Evolutionary conservation across 768 basidiomycete genomes (phyloP).

Genomic region (Mycena polygramma): DNA sequence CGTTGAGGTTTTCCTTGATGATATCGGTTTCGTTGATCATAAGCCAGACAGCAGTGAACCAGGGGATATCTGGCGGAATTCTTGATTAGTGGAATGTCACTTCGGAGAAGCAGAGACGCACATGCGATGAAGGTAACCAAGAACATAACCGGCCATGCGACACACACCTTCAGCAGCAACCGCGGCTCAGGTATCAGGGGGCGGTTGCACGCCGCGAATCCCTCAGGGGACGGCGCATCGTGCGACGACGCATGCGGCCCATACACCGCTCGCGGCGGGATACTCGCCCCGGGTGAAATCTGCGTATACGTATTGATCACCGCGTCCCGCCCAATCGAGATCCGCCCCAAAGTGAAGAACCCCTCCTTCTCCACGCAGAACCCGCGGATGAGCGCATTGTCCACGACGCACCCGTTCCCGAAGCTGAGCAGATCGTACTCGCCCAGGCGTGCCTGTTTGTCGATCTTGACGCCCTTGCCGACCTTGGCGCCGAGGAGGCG

Average conservation of each 20-base stretch:
- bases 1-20: constrained; percentile 42
- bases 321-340: constrained; percentile 54
- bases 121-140: constrained; percentile 51
- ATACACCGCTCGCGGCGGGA: constrained; percentile 53
- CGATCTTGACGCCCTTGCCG: constrained; percentile 46
- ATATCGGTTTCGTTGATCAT: constrained; percentile 53
- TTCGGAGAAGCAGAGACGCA: constrained; percentile 32
- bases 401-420: constrained; percentile 59
- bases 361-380: constrained; percentile 63
- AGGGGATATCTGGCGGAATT: constrained; percentile 53
- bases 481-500: constrained; percentile 60
- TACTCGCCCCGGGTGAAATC: constrained; percentile 55
- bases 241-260: constrained; percentile 63
- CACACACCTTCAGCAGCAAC: constrained; percentile 48
- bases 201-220: constrained; percentile 56
- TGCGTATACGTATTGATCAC: constrained; percentile 60
- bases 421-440: constrained; percentile 61
- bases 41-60: constrained; percentile 54
- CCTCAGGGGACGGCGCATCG: constrained; percentile 52
- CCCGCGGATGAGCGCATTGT: constrained; percentile 54
- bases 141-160: constrained; percentile 57
- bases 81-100: background rate
- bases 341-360: constrained; percentile 54
- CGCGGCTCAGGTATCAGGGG: constrained; percentile 50
- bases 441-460: constrained; percentile 42